Evolutionary conservation across 176 grass and related monocot species (phyloP), one percentile per base, ranked within the genome.

Genomic region (Carex pumila): DNA sequence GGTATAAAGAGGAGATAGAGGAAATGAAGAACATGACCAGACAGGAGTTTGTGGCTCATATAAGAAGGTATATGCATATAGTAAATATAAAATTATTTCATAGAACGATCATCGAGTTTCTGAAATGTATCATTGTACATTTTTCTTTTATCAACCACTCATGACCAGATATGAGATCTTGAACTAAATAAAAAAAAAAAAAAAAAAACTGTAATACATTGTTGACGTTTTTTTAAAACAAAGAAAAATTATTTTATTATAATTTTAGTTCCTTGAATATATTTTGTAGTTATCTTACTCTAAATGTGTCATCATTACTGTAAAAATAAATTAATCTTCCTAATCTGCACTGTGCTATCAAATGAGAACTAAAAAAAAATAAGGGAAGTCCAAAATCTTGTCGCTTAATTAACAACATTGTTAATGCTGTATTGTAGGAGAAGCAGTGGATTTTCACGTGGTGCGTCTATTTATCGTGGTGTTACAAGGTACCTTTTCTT

Each of bases 371-470:
- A 3, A 0, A 37, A 41, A 69, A 69, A 43, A 3, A 12, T 7
- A 49, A 49, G 4, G 17, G 10, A 22, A 81, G 13, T 54, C 6
- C 3, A 63, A 60, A 63, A 50, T 41, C 43, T 10, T 62, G 53
- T 41, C 64, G 34, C 21, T 43, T 59, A 53, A 62, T 67, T 74
- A 15, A 47, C 53, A 49, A 37, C 18, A 54, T 39, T 63, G 30
- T 77, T 81, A 36, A 53, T 82, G 14, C 50, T n/a, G 29, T 7
- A 76, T 60, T 85, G 83, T 86, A 99, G 96, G 88, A 92, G 91
- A 90, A 99, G 96, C 71, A 99, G 96, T 73, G 96, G 96, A 19
- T 99, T 99, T 89, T 99, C 96, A 49, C 89, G 96, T 34, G 96
- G 96, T 8, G 96, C 91, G 73, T 99, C 96, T 4, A 99, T 99